Percentiles rank a stretch among this genome's conserved stretches.
Evolutionary conservation across 306 rosid genomes (phyloP).

Genomic region (Malus sieversii): DNA sequence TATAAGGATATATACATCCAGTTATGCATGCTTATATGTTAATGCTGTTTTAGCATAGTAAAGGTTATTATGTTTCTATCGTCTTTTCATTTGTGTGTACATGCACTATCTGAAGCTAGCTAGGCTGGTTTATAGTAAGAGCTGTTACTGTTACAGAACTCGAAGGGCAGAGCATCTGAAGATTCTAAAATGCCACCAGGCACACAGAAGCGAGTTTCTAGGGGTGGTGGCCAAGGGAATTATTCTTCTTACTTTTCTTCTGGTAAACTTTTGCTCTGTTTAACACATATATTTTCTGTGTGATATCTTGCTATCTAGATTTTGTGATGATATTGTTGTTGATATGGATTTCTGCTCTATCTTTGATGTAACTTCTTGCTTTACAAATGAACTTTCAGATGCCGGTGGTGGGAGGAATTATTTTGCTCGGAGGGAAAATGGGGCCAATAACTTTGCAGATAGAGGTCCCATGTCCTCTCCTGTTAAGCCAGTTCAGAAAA

Average conservation of each 20-base stretch:
- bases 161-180: conserved; percentile 33
- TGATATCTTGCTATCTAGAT: neutral
- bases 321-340: neutral
- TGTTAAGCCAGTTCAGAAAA: conserved; percentile 29
- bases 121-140: neutral
- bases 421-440: conserved; percentile 50
- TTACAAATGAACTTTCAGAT: conserved; percentile 39
- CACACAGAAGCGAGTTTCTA: conserved; percentile 44
- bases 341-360: neutral
- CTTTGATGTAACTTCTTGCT: neutral
- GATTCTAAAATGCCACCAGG: conserved; percentile 39
- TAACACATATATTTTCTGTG: neutral
- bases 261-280: conserved; percentile 17
- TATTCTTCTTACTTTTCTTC: conserved; percentile 29
- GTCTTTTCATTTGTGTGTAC: neutral
- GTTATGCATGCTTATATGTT: neutral
- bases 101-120: neutral
- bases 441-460: conserved; percentile 34
- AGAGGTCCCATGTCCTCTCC: conserved; percentile 33
- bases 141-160: conserved; percentile 35
- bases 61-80: neutral
- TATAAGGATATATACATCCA: neutral
- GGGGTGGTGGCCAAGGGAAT: conserved; percentile 58
- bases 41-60: neutral
- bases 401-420: conserved; percentile 44